A percentile compares a stretch with the other conserved stretches of the same genome.
phyloP scores from a whole-genome alignment of 2,329 filamentous ascomycete species.

The Podosphaera aphanis region DNA sequence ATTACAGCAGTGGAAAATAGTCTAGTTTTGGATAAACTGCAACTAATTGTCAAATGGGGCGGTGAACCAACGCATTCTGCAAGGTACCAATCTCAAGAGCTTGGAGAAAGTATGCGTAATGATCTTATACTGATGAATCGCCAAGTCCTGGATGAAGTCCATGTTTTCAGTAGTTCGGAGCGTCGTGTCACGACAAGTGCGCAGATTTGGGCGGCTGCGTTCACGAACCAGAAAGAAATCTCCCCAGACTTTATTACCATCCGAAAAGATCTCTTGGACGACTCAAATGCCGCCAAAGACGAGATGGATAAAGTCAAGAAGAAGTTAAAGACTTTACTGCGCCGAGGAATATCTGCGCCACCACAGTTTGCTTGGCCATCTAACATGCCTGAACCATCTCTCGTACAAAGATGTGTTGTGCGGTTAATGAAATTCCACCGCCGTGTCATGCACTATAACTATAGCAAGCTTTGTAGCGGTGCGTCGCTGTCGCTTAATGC shows the following conservation, averaged over 20 bases:
- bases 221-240: slow-evolving; percentile 68
- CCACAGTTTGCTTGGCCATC: slow-evolving; percentile 96
- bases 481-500: slow-evolving; percentile 38
- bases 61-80: slow-evolving; percentile 95
- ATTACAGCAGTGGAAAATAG: slow-evolving; percentile 87
- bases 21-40: slow-evolving; percentile 80
- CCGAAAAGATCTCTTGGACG: slow-evolving; percentile 82
- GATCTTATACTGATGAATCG: slow-evolving; percentile 82
- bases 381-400: slow-evolving; percentile 79
- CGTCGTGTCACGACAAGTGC: slow-evolving; percentile 84
- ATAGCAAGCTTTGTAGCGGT: slow-evolving; percentile 48
- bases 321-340: slow-evolving; percentile 79
- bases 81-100: slow-evolving; percentile 82
- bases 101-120: slow-evolving; percentile 88
- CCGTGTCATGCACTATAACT: slow-evolving; percentile 86
- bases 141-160: slow-evolving; percentile 75
- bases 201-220: slow-evolving; percentile 83
- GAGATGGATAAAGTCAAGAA: slow-evolving; percentile 99
- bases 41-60: slow-evolving; percentile 97
- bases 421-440: slow-evolving; percentile 96
- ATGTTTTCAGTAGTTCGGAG: slow-evolving; percentile 89
- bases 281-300: slow-evolving; percentile 95
- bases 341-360: slow-evolving; percentile 80
- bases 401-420: slow-evolving; percentile 77
- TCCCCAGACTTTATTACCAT: slow-evolving; percentile 70